phyloP scores from a whole-genome alignment of 192 early-diverging fungal species.

The Ramicandelaber brevisporus region DNA sequence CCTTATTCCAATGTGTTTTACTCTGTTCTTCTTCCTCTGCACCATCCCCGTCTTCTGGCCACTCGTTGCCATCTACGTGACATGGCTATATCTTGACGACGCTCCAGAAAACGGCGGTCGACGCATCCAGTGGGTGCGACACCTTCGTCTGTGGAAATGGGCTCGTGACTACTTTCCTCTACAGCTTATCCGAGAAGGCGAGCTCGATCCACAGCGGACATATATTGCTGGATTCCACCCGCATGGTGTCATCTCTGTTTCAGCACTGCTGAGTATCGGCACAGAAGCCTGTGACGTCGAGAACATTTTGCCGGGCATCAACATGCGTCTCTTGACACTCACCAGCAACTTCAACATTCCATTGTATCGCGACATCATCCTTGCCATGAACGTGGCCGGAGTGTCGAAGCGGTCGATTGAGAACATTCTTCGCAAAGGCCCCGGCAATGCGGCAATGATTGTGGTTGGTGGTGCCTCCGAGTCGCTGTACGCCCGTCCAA shows the following conservation, averaged over 20 bases:
- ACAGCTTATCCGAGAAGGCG: conserved; percentile 33
- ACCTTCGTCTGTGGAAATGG: conserved; percentile 29
- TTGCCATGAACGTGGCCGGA: conserved; percentile 50
- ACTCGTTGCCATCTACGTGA: conserved; percentile 34
- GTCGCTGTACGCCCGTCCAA: conserved; percentile 36
- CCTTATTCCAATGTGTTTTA: conserved; percentile 24
- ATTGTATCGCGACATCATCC: conserved; percentile 57
- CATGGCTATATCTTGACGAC: conserved; percentile 35
- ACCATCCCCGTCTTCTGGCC: conserved; percentile 14
- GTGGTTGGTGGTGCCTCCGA: conserved; percentile 86
- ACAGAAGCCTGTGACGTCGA: conserved; percentile 58
- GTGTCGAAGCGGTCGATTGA: conserved; percentile 54
- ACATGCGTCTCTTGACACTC: conserved; percentile 55
- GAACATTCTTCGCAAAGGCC: conserved; percentile 40
- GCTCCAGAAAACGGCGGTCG: conserved; percentile 44
- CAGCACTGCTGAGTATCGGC: conserved; percentile 56
- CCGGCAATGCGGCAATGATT: no score
- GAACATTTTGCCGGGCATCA: conserved; percentile 54
- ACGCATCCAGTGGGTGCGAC: conserved; percentile 15
- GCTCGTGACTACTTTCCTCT: conserved; percentile 47
- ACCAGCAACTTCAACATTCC: conserved; percentile 62
- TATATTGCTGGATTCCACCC: conserved; percentile 75
- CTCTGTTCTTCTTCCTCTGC: conserved; percentile 18
- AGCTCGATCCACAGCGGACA: conserved; percentile 47
- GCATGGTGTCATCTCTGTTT: conserved; percentile 68